Percentiles rank a stretch among this genome's conserved stretches.
These are phyloP conservation scores for Exophiala sp. DNA, from an alignment of 2,329 filamentous ascomycete genomes.

Conservation along the genomic window DNA sequence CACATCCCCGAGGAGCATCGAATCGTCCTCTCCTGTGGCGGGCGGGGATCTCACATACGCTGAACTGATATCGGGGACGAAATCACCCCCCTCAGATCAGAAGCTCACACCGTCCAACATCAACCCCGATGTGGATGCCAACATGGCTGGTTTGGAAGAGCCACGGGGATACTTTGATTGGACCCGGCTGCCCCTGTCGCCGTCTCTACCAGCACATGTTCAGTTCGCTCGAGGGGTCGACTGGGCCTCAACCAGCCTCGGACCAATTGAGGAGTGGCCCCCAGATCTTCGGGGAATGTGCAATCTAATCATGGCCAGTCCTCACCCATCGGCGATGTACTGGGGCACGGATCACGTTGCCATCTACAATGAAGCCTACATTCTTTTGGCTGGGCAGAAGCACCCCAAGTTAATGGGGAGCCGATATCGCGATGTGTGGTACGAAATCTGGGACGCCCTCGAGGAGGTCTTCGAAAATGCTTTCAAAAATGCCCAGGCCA, in stretches of 20 bases:
- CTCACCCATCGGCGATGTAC: constrained; percentile 70
- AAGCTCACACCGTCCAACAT: not conserved
- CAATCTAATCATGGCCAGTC: constrained; percentile 73
- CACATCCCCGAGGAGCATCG: constrained; percentile 5
- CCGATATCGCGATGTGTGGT: constrained; percentile 62
- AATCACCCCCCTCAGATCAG: constrained; percentile 3
- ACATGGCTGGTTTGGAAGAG: constrained; percentile 35
- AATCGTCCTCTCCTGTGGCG: constrained; percentile 8
- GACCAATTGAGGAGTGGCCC: constrained; percentile 68
- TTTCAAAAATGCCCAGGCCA: constrained; percentile 64
- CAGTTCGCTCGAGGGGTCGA: constrained; percentile 65
- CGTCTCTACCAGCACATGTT: constrained; percentile 63
- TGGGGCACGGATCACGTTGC: constrained; percentile 66
- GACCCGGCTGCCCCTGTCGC: constrained; percentile 63
- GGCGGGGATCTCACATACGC: constrained; percentile 8
- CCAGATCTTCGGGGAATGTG: constrained; percentile 69
- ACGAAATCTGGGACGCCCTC: constrained; percentile 68
- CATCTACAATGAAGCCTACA: constrained; percentile 68
- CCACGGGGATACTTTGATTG: constrained; percentile 66
- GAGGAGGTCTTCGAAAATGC: constrained; percentile 63
- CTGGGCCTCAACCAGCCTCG: constrained; percentile 67
- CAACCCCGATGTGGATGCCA: constrained; percentile 16
- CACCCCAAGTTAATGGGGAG: constrained; percentile 71
- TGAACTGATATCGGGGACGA: constrained; percentile 15
- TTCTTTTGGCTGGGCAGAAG: constrained; percentile 66